A percentile compares a stretch with the other conserved stretches of the same genome.
Conservation (phyloP, 1,139 yeast genomes). For the Yamadazyma triangularis region DNA sequence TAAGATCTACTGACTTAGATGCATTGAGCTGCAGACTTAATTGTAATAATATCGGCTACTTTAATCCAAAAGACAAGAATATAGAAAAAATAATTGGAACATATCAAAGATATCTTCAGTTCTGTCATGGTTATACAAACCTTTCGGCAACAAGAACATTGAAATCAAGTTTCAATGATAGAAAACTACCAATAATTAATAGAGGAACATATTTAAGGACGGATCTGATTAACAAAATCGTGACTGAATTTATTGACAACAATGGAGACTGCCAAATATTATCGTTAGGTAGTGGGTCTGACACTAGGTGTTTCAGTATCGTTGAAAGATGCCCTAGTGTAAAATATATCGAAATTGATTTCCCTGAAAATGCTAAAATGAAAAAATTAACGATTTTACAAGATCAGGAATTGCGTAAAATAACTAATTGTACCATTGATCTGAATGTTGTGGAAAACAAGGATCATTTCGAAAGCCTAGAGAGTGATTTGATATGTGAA, state of each 20-base stretch:
- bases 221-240: conserved; percentile 50
- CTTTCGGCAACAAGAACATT: conserved; percentile 40
- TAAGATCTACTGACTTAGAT: conserved; percentile 77
- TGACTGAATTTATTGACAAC: conserved; percentile 44
- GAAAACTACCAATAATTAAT: conserved; percentile 74
- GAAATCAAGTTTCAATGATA: conserved; percentile 32
- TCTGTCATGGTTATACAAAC: conserved; percentile 35
- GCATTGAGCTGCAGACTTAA: conserved; percentile 73
- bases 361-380: conserved; percentile 53
- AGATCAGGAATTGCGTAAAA: conserved; percentile 17
- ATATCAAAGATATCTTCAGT: conserved; percentile 31
- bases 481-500: conserved; percentile 33
- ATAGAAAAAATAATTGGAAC: conserved; percentile 42
- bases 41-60: conserved; percentile 52
- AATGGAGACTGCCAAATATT: conserved; percentile 53
- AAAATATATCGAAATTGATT: conserved; percentile 72
- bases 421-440: conserved; percentile 13
- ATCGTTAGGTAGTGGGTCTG: conserved; percentile 96
- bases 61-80: conserved; percentile 45
- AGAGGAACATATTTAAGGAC: conserved; percentile 83
- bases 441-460: conserved; percentile 10
- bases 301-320: conserved; percentile 61
- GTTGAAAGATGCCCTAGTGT: conserved; percentile 24
- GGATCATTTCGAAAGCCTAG: conserved; percentile 20
- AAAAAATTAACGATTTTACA: conserved; percentile 54